Percentiles rank a stretch among this genome's conserved stretches.
phyloP scores from a whole-genome alignment of 1,139 yeast genomes.

The Yamadazyma epiphylla region DNA sequence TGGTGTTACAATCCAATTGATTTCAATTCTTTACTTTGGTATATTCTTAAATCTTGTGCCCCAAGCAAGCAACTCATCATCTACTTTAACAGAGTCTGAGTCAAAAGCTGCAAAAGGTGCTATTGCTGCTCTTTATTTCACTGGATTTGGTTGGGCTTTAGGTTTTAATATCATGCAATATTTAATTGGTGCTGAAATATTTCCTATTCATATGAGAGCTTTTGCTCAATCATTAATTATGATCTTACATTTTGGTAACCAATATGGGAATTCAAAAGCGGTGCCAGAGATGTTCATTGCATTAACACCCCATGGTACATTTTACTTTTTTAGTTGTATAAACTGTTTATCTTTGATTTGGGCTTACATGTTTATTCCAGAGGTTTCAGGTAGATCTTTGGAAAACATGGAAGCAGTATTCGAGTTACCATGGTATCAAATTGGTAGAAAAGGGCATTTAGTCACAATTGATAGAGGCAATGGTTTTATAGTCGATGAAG shows the following conservation, averaged over 20 bases:
- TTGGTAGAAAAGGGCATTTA: slow-evolving; percentile 49
- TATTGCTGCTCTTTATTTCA: slow-evolving; percentile 43
- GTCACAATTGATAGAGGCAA: too few relatives aligned
- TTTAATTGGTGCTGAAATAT: slow-evolving; percentile 51
- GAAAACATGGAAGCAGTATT: slow-evolving; percentile 52
- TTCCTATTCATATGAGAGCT: slow-evolving; percentile 48
- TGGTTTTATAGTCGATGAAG: too few relatives aligned
- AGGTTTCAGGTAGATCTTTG: slow-evolving; percentile 43
- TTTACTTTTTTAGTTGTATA: slow-evolving; percentile 46
- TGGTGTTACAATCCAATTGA: slow-evolving; percentile 30
- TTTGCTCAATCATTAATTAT: slow-evolving; percentile 48
- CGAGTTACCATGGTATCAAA: slow-evolving; percentile 50
- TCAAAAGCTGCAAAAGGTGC: slow-evolving; percentile 42
- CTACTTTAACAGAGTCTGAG: slow-evolving; percentile 21
- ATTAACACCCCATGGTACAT: slow-evolving; percentile 45
- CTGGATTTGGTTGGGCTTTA: slow-evolving; percentile 55
- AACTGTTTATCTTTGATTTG: slow-evolving; percentile 35
- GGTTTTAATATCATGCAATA: slow-evolving; percentile 59
- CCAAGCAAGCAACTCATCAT: slow-evolving; percentile 24
- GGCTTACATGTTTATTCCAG: slow-evolving; percentile 51
- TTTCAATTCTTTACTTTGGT: slow-evolving; percentile 31
- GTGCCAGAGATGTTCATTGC: slow-evolving; percentile 45
- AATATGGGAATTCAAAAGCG: slow-evolving; percentile 54
- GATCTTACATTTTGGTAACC: slow-evolving; percentile 53
- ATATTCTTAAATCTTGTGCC: slow-evolving; percentile 42